A percentile compares a stretch with the other conserved stretches of the same genome.
These are phyloP conservation scores for Suillus weaverae DNA, from an alignment of 768 basidiomycete genomes.

Conservation along the genomic window DNA sequence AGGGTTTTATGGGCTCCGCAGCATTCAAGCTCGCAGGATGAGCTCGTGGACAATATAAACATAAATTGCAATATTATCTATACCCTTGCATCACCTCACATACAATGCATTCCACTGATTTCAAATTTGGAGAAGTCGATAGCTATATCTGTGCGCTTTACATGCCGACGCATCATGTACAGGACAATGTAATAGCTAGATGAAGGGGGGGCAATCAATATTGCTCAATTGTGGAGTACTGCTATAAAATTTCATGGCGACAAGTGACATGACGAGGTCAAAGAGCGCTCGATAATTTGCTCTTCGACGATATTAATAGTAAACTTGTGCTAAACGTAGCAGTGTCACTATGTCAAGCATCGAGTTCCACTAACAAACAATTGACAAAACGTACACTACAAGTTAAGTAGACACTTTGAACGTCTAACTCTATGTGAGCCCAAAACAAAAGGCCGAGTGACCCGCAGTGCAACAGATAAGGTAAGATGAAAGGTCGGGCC, in stretches of 20 bases:
- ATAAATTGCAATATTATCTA: conserved; percentile 23
- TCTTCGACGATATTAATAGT: background rate
- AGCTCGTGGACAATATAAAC: conserved; percentile 18
- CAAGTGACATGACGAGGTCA: background rate
- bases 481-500: background rate
- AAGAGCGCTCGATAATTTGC: background rate
- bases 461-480: background rate
- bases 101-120: conserved; percentile 1
- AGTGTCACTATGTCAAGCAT: background rate
- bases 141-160: background rate
- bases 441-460: background rate
- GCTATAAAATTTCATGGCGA: background rate
- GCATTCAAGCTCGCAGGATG: conserved; percentile 23
- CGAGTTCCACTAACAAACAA: background rate
- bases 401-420: background rate
- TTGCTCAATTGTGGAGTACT: background rate
- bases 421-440: background rate
- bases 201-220: background rate
- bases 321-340: background rate
- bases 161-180: background rate
- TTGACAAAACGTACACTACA: background rate
- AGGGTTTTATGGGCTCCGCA: conserved; percentile 5
- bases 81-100: conserved; percentile 9
- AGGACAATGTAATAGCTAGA: background rate
- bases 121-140: background rate